A percentile compares a stretch with the other conserved stretches of the same genome.
phyloP scores from a whole-genome alignment of 2,329 filamentous ascomycete genomes.

The Cladophialophora yegresii region DNA sequence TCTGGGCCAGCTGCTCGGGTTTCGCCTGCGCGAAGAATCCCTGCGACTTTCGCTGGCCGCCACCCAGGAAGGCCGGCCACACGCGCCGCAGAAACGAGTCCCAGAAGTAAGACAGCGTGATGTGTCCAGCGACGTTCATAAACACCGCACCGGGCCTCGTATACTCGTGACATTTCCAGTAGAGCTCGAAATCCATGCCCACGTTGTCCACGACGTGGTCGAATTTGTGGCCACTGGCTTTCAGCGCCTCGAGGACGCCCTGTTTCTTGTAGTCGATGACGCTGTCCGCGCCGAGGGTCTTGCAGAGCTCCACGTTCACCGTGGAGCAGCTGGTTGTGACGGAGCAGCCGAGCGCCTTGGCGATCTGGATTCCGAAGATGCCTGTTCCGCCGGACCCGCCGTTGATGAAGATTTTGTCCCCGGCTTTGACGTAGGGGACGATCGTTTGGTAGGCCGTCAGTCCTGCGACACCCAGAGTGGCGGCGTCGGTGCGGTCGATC shows the following conservation, averaged over 20 bases:
- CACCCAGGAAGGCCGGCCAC: slow-evolving; percentile 53
- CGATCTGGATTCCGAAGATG: slow-evolving; percentile 63
- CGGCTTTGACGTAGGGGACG: slow-evolving; percentile 49
- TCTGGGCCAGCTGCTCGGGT: slow-evolving; percentile 50
- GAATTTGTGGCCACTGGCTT: slow-evolving; percentile 49
- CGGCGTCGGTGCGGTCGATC: slow-evolving; percentile 47
- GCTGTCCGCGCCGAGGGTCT: slow-evolving; percentile 62
- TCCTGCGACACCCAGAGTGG: slow-evolving; percentile 49
- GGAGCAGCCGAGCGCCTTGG: slow-evolving; percentile 60
- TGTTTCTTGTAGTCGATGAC: slow-evolving; percentile 61
- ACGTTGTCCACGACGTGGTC: slow-evolving; percentile 61
- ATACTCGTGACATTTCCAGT: slow-evolving; percentile 56
- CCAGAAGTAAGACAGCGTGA: slow-evolving; percentile 7
- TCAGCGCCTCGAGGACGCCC: slow-evolving; percentile 47
- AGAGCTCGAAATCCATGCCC: slow-evolving; percentile 54
- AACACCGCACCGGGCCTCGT: slow-evolving; percentile 54
- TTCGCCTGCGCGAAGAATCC: slow-evolving; percentile 44
- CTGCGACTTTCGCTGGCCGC: slow-evolving; percentile 47
- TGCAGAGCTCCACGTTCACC: slow-evolving; percentile 59
- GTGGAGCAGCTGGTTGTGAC: slow-evolving; percentile 59
- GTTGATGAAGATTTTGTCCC: slow-evolving; percentile 64
- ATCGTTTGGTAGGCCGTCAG: slow-evolving; percentile 54
- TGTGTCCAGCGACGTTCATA: slow-evolving; percentile 47
- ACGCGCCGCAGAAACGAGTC: slow-evolving; percentile 43
- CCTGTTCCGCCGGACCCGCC: slow-evolving; percentile 66